Evolutionary conservation across 305 asterid genomes (phyloP), one percentile per base, ranked within the genome.

Genomic region (Fraxinus xanthoxyloides): DNA sequence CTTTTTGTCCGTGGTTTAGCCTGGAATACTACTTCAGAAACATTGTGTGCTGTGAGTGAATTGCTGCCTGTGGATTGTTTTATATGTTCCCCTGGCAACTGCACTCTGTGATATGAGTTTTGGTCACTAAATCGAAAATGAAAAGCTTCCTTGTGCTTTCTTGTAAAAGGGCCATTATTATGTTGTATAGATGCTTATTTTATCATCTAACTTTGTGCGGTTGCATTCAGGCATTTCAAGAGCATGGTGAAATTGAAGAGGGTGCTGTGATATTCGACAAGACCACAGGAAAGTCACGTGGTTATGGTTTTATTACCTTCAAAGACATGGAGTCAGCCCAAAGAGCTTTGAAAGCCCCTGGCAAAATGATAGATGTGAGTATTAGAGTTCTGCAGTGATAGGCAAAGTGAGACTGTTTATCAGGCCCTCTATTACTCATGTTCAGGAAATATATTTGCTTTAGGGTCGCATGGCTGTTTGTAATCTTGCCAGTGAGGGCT

Each of bases 1-100:
- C 95, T 94, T 91, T 93, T 94, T 91, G 97, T 94, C 82, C 98
- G 95, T 85, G 98, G 97, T 90, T 94, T 94, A 92, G 95, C 93
- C 23, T 93, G 95, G 97, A 87, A 92, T 90, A 94, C 98, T 85
- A 84, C 94, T 84, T 89, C 97, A 81, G 98, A 94, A 90, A 92
- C 94, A 83, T 93, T 94, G 97, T 93, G 92, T 93, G 95, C 90
- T 92, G 98, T 94, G 97, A 94, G 97, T 94, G 97, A 82, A 84
- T 90, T 88, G 91, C 88, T 87, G 90, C 85, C 77, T 91, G 95
- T 77, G 85, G 86, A 81, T 80, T 87, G 90, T 81, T 70, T 85
- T 79, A 81, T 83, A 75, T 83, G 86, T 84, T 85, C 81, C 80
- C 76, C 82, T 80, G 76, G 85, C 76, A 82, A 72, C 85, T 85